A percentile compares a stretch with the other conserved stretches of the same genome.
phyloP scores from a whole-genome alignment of 345 rosid genomes.

The Zanthoxylum bungeanum region DNA sequence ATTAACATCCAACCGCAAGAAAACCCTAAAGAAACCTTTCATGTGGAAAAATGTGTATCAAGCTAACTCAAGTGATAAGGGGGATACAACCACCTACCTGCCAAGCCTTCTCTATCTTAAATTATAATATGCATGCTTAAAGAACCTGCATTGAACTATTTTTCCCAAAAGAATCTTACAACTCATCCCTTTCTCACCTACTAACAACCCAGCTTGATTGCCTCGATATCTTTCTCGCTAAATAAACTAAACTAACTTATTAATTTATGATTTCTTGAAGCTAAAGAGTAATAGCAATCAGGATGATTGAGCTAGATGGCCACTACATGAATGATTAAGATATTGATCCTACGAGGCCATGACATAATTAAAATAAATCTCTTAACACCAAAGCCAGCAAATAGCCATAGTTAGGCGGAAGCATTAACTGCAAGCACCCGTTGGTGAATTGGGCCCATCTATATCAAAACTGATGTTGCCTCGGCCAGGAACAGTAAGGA shows the following conservation, averaged over 20 bases:
- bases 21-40: not conserved
- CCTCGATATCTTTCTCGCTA: not conserved
- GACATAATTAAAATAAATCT: not conserved
- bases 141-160: not conserved
- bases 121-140: conserved; percentile 8
- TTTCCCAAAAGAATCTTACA: not conserved
- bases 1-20: not conserved
- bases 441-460: conserved; percentile 4
- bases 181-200: conserved; percentile 26
- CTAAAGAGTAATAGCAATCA: not conserved
- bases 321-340: not conserved
- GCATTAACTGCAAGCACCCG: not conserved
- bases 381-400: not conserved
- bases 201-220: not conserved
- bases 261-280: not conserved
- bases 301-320: conserved; percentile 1
- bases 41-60: not conserved
- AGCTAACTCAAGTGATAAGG: not conserved
- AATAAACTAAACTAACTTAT: not conserved
- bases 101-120: conserved; percentile 11
- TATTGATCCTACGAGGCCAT: not conserved
- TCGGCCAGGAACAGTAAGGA: not conserved
- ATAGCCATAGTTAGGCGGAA: not conserved
- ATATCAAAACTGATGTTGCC: too few relatives aligned
- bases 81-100: conserved; percentile 30